Evolutionary conservation across 305 asterid genomes (phyloP).

Genomic region (Fraxinus angustifolia): DNA sequence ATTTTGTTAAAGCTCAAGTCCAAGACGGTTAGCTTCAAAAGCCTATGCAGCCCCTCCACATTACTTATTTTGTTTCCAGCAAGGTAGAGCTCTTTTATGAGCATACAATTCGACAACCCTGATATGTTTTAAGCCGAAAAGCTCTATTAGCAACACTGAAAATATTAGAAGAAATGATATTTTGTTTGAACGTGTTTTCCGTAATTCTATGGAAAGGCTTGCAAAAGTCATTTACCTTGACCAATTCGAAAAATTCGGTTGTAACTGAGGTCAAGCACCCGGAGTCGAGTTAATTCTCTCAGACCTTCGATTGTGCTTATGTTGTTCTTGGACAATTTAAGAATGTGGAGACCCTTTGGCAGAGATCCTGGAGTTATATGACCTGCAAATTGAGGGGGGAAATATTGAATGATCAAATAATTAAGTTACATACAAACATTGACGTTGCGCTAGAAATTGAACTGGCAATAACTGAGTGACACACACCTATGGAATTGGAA

Average conservation of each 20-base stretch:
- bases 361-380: slow-evolving; percentile 69
- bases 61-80: slow-evolving; percentile 77
- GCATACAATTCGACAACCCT: slow-evolving; percentile 67
- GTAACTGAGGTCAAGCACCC: slow-evolving; percentile 79
- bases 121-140: slow-evolving; percentile 11
- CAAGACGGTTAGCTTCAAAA: slow-evolving; percentile 57
- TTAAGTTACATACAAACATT: background rate
- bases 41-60: slow-evolving; percentile 80
- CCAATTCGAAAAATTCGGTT: slow-evolving; percentile 73
- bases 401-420: background rate
- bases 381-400: slow-evolving; percentile 40
- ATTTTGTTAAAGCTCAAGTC: slow-evolving; percentile 83
- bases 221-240: slow-evolving; percentile 46
- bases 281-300: slow-evolving; percentile 65
- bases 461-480: background rate
- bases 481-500: slow-evolving; percentile 64
- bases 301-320: slow-evolving; percentile 69
- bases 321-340: slow-evolving; percentile 71
- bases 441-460: background rate
- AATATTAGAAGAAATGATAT: background rate
- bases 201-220: background rate
- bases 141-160: background rate
- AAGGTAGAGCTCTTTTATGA: slow-evolving; percentile 68
- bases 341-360: slow-evolving; percentile 75
- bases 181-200: background rate